Evolutionary conservation across 1,284 basidiomycete genomes (phyloP), one percentile per base, ranked within the genome.

Genomic region (Gymnopus androsaceus): DNA sequence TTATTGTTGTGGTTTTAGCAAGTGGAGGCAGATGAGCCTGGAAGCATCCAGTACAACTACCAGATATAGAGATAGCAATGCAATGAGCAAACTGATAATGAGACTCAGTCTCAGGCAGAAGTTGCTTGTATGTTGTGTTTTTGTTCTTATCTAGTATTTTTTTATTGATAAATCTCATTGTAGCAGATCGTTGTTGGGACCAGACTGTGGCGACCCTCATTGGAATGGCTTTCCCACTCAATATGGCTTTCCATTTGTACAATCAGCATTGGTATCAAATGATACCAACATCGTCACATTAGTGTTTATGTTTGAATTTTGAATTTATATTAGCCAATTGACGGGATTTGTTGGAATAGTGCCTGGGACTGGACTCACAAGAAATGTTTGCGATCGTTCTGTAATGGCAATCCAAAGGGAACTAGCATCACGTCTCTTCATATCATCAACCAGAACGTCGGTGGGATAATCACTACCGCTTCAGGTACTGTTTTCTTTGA

Each of bases 401-500:
- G 84, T 66, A 98, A 98, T 63, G 94, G 93, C 42, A 95, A 96
- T 69, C 83, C 90, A 1, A 76, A 76, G 52, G 89, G 90, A 37
- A 92, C 88, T 8, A 87, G 84, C 58, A 93, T 98, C 60, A 97
- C 96, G 0, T 88, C 91, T 1, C 74, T 98, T n/a, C 83, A 93
- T 54, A 89, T 98, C 67, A 93, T 99, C 72, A 98, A 99, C 69
- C 94, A 99, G 72, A 95, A 97, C 59, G 90, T 94, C 11, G 91
- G 94, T 19, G 94, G 94, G 1, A 85, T 98, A 57, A 87, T 99
- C 59, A 75, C 99, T 54, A 89, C 92, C 38, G 94, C 88, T 7
- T 90, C 95, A 53, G 87, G 94, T 94, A 67, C n/a, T 63, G 83
- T 72, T 23, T 49, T 19, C 14, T 36, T 28, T 2, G 17, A 34